These are phyloP conservation scores for Theobroma grandiflorum DNA, from an alignment of 441 rosid species.

Conservation along the genomic window DNA sequence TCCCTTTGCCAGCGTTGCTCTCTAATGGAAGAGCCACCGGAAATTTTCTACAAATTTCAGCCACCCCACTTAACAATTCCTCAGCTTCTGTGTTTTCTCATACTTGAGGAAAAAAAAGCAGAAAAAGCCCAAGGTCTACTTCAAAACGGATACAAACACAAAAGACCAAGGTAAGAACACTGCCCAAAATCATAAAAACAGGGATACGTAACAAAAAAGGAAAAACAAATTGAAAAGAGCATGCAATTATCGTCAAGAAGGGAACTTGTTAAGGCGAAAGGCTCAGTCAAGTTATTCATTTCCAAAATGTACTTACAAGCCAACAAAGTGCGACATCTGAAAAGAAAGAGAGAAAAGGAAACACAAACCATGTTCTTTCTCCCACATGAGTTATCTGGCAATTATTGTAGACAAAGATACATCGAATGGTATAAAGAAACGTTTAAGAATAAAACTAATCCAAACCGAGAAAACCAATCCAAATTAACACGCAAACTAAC, in stretches of 20 bases:
- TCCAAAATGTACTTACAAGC: neutral
- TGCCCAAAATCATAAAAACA: neutral
- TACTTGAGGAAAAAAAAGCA: neutral
- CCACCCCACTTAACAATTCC: conserved; percentile 6
- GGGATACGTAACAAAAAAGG: neutral
- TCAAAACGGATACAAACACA: neutral
- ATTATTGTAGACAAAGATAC: neutral
- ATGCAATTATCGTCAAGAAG: neutral
- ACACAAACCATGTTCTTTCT: neutral
- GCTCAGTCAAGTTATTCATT: neutral
- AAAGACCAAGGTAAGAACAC: neutral
- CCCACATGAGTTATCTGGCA: neutral
- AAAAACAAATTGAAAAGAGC: neutral
- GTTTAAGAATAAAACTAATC: neutral
- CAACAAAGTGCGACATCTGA: neutral
- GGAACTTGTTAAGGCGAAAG: neutral
- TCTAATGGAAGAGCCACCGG: conserved; percentile 15
- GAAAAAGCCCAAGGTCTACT: neutral
- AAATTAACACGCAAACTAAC: conserved; percentile 21
- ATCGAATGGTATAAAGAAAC: neutral
- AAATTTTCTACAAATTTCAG: conserved; percentile 14
- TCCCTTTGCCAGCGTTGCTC: conserved; percentile 18
- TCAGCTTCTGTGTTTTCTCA: conserved; percentile 6
- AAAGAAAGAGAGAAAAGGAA: neutral
- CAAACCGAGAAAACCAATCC: neutral